These are phyloP conservation scores for Rhynchospora tenuis DNA, from an alignment of 176 grass and related monocot species.

Conservation along the genomic window DNA sequence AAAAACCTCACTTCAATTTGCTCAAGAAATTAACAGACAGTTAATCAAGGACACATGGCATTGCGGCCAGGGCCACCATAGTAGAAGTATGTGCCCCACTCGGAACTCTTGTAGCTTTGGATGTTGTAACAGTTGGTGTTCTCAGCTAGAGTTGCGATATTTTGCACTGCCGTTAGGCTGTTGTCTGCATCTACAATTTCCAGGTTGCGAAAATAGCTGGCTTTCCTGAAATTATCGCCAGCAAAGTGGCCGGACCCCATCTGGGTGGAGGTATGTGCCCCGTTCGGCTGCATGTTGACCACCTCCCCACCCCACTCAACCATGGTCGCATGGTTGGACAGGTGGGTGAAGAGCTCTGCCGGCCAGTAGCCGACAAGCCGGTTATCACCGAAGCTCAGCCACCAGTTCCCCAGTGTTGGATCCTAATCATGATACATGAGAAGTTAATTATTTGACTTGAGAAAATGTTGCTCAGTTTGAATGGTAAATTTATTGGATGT, in stretches of 20 bases:
- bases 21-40: too few species aligned
- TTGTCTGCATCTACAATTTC: conserved; percentile 83
- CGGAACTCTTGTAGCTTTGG: conserved; percentile 33
- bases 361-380: conserved; percentile 91
- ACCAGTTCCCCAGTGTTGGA: conserved; percentile 91
- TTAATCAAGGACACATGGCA: conserved; percentile 27
- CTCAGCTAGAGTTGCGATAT: conserved; percentile 58
- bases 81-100: conserved; percentile 74
- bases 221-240: conserved; percentile 50
- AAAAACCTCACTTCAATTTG: background rate
- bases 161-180: conserved; percentile 54
- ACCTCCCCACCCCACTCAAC: conserved; percentile 97
- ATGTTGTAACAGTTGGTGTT: conserved; percentile 80
- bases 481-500: background rate
- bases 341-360: conserved; percentile 80
- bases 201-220: conserved; percentile 83
- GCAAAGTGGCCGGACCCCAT: conserved; percentile 88
- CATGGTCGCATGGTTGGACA: conserved; percentile 82
- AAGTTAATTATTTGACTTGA: background rate
- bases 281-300: conserved; percentile 51
- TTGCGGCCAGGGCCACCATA: conserved; percentile 64
- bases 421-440: conserved; percentile 31
- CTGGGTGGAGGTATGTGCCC: conserved; percentile 73
- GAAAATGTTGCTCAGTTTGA: background rate
- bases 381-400: conserved; percentile 74